Evolutionary conservation across 2,329 filamentous ascomycete genomes (phyloP).

Genomic region (Chrysoporthe puriensis): DNA sequence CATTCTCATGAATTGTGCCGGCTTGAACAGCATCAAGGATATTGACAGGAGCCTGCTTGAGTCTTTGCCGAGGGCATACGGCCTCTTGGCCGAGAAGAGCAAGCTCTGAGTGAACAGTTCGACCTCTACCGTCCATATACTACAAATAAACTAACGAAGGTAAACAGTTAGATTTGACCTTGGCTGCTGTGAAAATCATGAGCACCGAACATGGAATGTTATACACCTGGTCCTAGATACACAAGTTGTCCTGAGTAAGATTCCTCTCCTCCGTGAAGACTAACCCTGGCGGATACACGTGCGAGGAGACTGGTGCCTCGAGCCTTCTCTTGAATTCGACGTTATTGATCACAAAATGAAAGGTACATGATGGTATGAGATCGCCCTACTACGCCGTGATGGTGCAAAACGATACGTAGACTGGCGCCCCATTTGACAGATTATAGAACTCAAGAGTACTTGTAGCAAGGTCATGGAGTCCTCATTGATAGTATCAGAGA

Average conservation of each 20-base stretch:
- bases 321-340: not conserved
- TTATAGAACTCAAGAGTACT: not conserved
- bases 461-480: not conserved
- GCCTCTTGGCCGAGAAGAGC: constrained; percentile 27
- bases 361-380: not conserved
- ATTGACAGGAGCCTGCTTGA: constrained; percentile 51
- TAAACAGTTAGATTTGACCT: too few relatives aligned
- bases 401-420: not conserved
- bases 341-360: not conserved
- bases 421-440: not conserved
- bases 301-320: not conserved
- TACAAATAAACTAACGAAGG: too few relatives aligned
- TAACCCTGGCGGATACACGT: too few relatives aligned
- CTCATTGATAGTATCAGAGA: not conserved
- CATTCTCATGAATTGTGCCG: constrained; percentile 63
- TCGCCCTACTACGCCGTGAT: not conserved
- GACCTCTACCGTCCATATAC: too few relatives aligned
- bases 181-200: too few relatives aligned
- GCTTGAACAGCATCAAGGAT: constrained; percentile 55
- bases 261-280: too few relatives aligned
- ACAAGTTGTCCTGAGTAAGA: too few relatives aligned
- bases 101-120: constrained; percentile 18
- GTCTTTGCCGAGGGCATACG: constrained; percentile 43
- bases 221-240: too few relatives aligned
- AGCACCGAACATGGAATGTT: too few relatives aligned